Evolutionary conservation across 306 rosid genomes (phyloP), one percentile per base, ranked within the genome.

Genomic region (Begonia fuchsioides): DNA sequence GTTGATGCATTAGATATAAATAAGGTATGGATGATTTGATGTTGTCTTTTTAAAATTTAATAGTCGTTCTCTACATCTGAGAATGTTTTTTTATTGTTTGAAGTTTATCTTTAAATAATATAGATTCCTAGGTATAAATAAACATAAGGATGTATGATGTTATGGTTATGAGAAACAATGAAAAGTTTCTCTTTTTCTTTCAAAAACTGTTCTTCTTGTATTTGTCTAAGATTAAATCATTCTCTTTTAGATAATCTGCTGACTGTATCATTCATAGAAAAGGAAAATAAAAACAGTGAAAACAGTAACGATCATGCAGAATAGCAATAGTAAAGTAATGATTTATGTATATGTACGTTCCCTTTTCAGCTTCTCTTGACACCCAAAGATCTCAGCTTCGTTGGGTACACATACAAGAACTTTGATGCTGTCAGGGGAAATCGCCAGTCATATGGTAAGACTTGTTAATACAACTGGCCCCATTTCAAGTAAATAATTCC

Each of bases 341-440:
- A 9, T 46, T 47, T 12, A 57, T 52, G 55, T 61, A 2, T 50
- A 39, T 38, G 44, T 58, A 32, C 38, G 57, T 53, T 13, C n/a
- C 35, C 47, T 50, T 54, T 78, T 81, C 82, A 90, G 97, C 69
- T 90, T 84, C 92, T 68, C 53, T 56, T 83, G 58, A 81, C 95
- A 50, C 83, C 97, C 67, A 90, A 90, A 73, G 97, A 90, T 75
- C 75, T 90, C 44, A 90, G 70, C 75, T 90, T 90, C 55, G 97
- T 90, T 53, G 97, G 97, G 15, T 90, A 90, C 51, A 90, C 97
- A 40, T 88, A 83, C 90, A 88, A 88, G 79, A 88, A 88, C 74
- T 83, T 88, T 3, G 96, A 88, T 78, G 96, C 97, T 32, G 92
- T 90, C 47, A 84, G 85, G 69, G 97, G 82, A 66, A 93, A 80